Conservation (phyloP, 805 yeast species). For the Lipomyces orientalis region DNA sequence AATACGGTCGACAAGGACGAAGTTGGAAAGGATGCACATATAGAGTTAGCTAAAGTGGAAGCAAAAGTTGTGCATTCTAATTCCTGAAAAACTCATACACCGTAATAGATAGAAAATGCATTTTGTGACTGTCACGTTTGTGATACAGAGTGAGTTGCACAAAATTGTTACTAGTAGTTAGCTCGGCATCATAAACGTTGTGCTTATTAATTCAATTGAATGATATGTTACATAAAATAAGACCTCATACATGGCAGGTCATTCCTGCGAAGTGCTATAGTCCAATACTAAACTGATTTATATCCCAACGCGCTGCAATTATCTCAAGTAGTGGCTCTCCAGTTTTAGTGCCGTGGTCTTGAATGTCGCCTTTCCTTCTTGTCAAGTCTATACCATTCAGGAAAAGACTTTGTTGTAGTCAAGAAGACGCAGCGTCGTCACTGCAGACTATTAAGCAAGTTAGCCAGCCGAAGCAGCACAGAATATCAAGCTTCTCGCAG, state of each 20-base stretch:
- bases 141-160: neutral
- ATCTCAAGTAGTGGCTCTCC: neutral
- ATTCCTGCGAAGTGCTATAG: neutral
- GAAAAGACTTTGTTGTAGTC: conserved; percentile 21
- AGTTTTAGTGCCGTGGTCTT: neutral
- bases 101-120: neutral
- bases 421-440: conserved; percentile 15
- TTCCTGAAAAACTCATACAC: neutral
- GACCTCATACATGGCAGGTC: neutral
- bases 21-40: neutral
- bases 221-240: neutral
- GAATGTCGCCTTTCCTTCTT: neutral
- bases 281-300: neutral
- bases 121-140: neutral
- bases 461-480: neutral
- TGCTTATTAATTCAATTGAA: neutral
- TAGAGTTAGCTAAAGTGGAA: neutral
- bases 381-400: conserved; percentile 1
- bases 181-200: neutral
- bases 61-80: neutral
- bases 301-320: neutral
- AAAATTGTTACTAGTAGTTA: neutral
- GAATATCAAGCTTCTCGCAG: neutral
- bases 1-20: neutral
- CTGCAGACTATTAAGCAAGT: conserved; percentile 17